phyloP scores from a whole-genome alignment of 2,329 filamentous ascomycete genomes.

The Monilinia vaccinii-corymbosi region DNA sequence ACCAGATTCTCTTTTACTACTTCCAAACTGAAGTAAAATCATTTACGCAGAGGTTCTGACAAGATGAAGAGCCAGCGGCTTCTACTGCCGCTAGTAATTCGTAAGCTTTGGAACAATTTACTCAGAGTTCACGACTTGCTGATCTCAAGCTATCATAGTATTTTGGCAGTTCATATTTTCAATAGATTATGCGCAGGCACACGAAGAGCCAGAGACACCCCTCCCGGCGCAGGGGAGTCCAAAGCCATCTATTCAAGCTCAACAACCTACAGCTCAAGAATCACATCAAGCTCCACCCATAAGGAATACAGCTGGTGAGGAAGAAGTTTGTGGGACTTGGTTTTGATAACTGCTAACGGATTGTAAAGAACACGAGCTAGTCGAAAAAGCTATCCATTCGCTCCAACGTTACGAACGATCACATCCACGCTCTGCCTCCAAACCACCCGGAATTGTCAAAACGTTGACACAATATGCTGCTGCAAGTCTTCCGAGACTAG shows the following conservation, averaged over 20 bases:
- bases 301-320: slow-evolving; percentile 24
- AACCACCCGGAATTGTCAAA: slow-evolving; percentile 49
- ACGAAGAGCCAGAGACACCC: slow-evolving; percentile 17
- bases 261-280: slow-evolving; percentile 22
- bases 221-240: slow-evolving; percentile 19
- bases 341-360: slow-evolving; percentile 16
- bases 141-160: slow-evolving; percentile 16
- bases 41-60: slow-evolving; percentile 15
- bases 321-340: not conserved
- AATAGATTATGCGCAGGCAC: slow-evolving; percentile 17
- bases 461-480: slow-evolving; percentile 51
- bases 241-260: slow-evolving; percentile 22
- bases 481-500: slow-evolving; percentile 51
- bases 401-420: slow-evolving; percentile 27
- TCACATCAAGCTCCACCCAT: slow-evolving; percentile 18
- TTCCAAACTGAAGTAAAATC: slow-evolving; percentile 23
- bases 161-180: slow-evolving; percentile 22
- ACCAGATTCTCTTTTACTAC: slow-evolving; percentile 15
- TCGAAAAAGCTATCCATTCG: slow-evolving; percentile 30
- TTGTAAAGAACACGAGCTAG: slow-evolving; percentile 28
- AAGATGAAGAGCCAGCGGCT: slow-evolving; percentile 29
- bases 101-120: slow-evolving; percentile 19
- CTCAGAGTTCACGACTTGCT: slow-evolving; percentile 1
- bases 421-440: slow-evolving; percentile 29
- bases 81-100: slow-evolving; percentile 25